A percentile compares a stretch with the other conserved stretches of the same genome.
Conservation (phyloP, 2,329 filamentous ascomycete species). For the Xylaria arbuscula region DNA sequence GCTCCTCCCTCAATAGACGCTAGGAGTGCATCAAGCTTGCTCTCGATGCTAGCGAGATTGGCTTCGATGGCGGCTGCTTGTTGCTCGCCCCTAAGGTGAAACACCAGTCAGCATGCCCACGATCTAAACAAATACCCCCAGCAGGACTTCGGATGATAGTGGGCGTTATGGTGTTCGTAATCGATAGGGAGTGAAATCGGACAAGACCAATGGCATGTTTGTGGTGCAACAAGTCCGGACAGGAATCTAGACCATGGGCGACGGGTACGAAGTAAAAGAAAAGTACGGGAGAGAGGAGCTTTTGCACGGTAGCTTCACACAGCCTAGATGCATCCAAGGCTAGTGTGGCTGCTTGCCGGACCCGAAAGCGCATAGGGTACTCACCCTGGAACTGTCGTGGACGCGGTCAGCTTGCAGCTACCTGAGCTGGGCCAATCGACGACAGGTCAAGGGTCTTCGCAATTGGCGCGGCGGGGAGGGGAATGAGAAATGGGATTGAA, state of each 20-base stretch:
- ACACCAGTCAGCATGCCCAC: conserved; percentile 21
- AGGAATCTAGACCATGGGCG: conserved; percentile 11
- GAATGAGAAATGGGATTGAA: conserved; percentile 41
- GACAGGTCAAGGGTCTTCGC: conserved; percentile 21
- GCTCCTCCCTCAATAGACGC: conserved; percentile 45
- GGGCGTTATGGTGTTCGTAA: conserved; percentile 5
- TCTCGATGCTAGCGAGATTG: conserved; percentile 48
- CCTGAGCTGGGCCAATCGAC: conserved; percentile 1
- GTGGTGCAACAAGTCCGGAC: neutral
- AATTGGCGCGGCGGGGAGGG: conserved; percentile 41
- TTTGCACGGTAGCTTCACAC: neutral
- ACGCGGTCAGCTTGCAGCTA: conserved; percentile 26
- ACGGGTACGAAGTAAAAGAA: neutral
- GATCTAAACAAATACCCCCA: conserved; percentile 5
- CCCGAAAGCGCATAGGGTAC: conserved; percentile 7
- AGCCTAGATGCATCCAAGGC: conserved; percentile 17
- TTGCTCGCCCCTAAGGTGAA: conserved; percentile 48
- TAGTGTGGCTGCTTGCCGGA: conserved; percentile 17
- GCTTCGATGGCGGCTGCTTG: conserved; percentile 50
- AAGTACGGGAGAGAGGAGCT: neutral
- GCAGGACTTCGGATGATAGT: neutral
- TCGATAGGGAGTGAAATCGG: neutral
- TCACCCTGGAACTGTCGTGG: conserved; percentile 14
- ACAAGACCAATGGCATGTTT: neutral
- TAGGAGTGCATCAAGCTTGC: conserved; percentile 50